phyloP scores from a whole-genome alignment of 805 yeast genomes.

The Cyberlindnera japonica region DNA sequence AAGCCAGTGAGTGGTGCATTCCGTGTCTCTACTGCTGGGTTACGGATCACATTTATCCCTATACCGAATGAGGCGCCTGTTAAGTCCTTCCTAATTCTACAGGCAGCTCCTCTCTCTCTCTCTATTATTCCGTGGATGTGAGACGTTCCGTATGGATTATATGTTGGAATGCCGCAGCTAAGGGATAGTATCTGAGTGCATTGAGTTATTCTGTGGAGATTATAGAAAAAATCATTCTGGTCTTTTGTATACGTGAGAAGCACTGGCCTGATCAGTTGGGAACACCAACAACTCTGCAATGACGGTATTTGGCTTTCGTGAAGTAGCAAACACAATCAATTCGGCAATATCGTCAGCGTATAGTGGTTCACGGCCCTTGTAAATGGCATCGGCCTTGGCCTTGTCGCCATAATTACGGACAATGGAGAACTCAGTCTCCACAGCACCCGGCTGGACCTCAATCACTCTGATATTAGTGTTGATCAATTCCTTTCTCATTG shows the following conservation, averaged over 20 bases:
- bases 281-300: conserved; percentile 76
- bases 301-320: conserved; percentile 57
- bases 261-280: conserved; percentile 82
- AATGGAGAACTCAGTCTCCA: conserved; percentile 62
- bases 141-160: too few relatives aligned
- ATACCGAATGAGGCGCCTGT: too few relatives aligned
- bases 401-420: conserved; percentile 59
- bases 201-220: too few relatives aligned
- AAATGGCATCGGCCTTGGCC: conserved; percentile 50
- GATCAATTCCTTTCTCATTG: conserved; percentile 71
- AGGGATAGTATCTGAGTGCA: too few relatives aligned
- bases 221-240: conserved; percentile 35
- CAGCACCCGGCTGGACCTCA: conserved; percentile 67
- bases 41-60: too few relatives aligned
- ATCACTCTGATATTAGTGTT: conserved; percentile 64
- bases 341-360: conserved; percentile 60
- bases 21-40: too few relatives aligned
- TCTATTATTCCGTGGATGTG: too few relatives aligned
- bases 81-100: too few relatives aligned
- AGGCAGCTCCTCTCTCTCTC: too few relatives aligned
- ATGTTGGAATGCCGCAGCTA: too few relatives aligned
- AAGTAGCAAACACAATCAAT: conserved; percentile 51
- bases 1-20: too few relatives aligned
- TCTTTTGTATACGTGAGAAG: conserved; percentile 52
- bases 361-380: conserved; percentile 53